phyloP scores from a whole-genome alignment of 2,329 filamentous ascomycete species.

The Apiospora pterosperma region DNA sequence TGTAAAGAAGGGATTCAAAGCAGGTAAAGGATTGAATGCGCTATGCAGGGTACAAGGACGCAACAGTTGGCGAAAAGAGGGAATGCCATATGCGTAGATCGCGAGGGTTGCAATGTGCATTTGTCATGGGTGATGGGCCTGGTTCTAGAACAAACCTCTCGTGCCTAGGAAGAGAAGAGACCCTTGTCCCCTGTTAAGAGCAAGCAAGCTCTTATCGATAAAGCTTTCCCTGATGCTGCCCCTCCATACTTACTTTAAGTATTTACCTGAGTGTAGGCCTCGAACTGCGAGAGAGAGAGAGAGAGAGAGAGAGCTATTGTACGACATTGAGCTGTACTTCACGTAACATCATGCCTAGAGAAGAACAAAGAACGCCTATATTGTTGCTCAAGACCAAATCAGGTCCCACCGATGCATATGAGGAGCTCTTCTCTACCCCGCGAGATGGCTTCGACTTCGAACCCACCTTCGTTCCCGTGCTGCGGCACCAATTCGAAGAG shows the following conservation, averaged over 20 bases:
- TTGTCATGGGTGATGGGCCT: slow-evolving; percentile 4
- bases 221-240: slow-evolving; percentile 12
- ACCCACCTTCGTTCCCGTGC: slow-evolving; percentile 71
- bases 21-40: neutral
- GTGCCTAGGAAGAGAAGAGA: neutral
- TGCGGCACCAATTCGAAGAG: slow-evolving; percentile 67
- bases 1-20: neutral
- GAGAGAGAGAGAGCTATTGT: neutral
- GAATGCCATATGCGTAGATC: neutral
- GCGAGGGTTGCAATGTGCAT: neutral
- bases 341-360: neutral
- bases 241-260: too few relatives aligned
- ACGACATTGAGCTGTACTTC: neutral
- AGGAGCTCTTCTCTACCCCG: slow-evolving; percentile 58
- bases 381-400: slow-evolving; percentile 78
- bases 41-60: neutral
- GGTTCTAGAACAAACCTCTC: neutral
- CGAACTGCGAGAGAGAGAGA: too few relatives aligned
- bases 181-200: neutral
- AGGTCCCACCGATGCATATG: slow-evolving; percentile 66
- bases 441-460: slow-evolving; percentile 45
- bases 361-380: slow-evolving; percentile 44
- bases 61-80: neutral
- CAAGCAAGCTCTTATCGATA: slow-evolving; percentile 27
- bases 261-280: too few relatives aligned